These are phyloP conservation scores for Pythium dissimile DNA, from an alignment of 352 stramenopile genomes.

Conservation along the genomic window DNA sequence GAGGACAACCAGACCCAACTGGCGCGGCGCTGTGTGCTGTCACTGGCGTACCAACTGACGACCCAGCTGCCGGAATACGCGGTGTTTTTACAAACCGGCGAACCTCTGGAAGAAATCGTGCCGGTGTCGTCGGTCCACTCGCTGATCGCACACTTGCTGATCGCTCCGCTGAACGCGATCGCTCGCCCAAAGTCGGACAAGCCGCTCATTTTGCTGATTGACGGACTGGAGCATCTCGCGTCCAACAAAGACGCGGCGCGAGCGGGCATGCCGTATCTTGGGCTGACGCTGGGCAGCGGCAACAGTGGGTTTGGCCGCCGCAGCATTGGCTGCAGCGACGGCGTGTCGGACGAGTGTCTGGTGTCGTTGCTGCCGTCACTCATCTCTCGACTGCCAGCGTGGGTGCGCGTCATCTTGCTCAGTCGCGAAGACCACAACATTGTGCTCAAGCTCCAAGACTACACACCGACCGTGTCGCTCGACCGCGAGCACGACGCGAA, in stretches of 20 bases:
- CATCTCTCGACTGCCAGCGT: slow-evolving; percentile 48
- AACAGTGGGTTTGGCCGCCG: background rate
- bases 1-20: slow-evolving; percentile 79
- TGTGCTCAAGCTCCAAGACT: slow-evolving; percentile 52
- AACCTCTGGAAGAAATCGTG: slow-evolving; percentile 71
- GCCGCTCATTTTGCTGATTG: slow-evolving; percentile 56
- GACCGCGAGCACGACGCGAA: slow-evolving; percentile 47
- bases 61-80: slow-evolving; percentile 71
- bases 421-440: slow-evolving; percentile 64
- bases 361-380: slow-evolving; percentile 55
- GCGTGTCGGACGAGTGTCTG: slow-evolving; percentile 41
- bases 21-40: slow-evolving; percentile 58
- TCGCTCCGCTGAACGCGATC: slow-evolving; percentile 67
- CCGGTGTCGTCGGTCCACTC: slow-evolving; percentile 61
- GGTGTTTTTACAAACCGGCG: slow-evolving; percentile 58
- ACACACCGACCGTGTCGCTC: slow-evolving; percentile 39
- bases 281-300: slow-evolving; percentile 10
- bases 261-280: background rate
- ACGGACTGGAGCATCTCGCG: slow-evolving; percentile 58
- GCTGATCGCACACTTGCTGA: slow-evolving; percentile 46
- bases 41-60: slow-evolving; percentile 68
- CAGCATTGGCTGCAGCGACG: background rate
- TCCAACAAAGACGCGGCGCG: slow-evolving; percentile 9
- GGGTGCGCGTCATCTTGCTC: slow-evolving; percentile 63
- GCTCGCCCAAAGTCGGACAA: slow-evolving; percentile 43